Evolutionary conservation across 495 filamentous ascomycete species (phyloP).

Genomic region (Neurospora pannonica): DNA sequence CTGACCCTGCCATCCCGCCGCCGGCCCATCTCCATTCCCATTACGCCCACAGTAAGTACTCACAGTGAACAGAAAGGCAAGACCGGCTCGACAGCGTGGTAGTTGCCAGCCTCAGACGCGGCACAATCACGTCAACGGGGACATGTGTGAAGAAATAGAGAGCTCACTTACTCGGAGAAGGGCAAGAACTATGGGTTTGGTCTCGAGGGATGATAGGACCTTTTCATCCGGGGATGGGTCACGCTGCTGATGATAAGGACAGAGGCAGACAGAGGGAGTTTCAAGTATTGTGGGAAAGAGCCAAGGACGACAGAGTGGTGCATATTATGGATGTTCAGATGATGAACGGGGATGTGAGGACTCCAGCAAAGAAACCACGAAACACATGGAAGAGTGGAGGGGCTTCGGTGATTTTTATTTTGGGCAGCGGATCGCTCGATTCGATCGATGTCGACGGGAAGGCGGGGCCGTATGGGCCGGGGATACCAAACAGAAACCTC

Average conservation of each 20-base stretch:
- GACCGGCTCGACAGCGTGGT: neutral
- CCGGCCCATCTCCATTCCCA: neutral
- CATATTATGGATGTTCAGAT: neutral
- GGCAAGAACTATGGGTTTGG: neutral
- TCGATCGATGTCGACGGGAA: slow-evolving; percentile 5
- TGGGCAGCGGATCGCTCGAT: slow-evolving; percentile 7
- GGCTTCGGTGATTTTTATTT: slow-evolving; percentile 10
- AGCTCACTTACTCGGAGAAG: neutral
- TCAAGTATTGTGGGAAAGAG: neutral
- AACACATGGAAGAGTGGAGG: slow-evolving; percentile 12
- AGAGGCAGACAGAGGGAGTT: neutral
- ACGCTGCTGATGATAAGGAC: neutral
- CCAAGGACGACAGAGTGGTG: neutral
- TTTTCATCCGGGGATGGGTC: neutral
- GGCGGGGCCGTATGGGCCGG: slow-evolving; percentile 1
- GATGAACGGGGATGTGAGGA: neutral
- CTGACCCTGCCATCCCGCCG: neutral
- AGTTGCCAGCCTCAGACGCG: neutral
- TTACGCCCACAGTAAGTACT: neutral
- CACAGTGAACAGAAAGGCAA: neutral
- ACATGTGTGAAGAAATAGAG: neutral
- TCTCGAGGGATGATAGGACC: neutral
- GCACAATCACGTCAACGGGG: neutral
- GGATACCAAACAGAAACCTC: neutral
- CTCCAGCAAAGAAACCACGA: slow-evolving; percentile 6